These are phyloP conservation scores for Suhomyces vadensis DNA, from an alignment of 805 yeast species.

Conservation along the genomic window DNA sequence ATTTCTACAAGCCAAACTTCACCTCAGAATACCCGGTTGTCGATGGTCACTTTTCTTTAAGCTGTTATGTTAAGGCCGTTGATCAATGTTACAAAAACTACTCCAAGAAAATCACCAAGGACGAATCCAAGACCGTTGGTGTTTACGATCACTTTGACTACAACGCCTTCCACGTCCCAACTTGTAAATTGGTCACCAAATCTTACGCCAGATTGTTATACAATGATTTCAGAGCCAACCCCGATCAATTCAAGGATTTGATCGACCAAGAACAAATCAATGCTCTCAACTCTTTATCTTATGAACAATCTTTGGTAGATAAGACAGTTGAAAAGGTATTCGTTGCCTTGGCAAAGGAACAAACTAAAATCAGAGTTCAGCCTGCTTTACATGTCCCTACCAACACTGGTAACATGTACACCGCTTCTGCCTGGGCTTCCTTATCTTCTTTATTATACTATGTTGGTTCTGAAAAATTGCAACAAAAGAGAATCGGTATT, in stretches of 20 bases:
- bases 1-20: slow-evolving; percentile 97
- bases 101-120: slow-evolving; percentile 64
- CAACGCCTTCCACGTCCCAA: slow-evolving; percentile 97
- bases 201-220: slow-evolving; percentile 89
- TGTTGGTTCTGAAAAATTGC: slow-evolving; percentile 72
- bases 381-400: slow-evolving; percentile 89
- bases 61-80: slow-evolving; percentile 91
- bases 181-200: slow-evolving; percentile 91
- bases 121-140: slow-evolving; percentile 55
- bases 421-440: slow-evolving; percentile 89
- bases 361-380: slow-evolving; percentile 64
- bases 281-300: slow-evolving; percentile 54
- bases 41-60: slow-evolving; percentile 93
- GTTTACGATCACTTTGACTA: slow-evolving; percentile 75
- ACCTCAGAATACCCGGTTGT: slow-evolving; percentile 95
- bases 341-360: slow-evolving; percentile 71
- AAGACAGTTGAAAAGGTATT: slow-evolving; percentile 83
- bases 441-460: slow-evolving; percentile 77
- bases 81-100: slow-evolving; percentile 84
- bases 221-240: slow-evolving; percentile 80
- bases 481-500: slow-evolving; percentile 82
- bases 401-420: slow-evolving; percentile 97
- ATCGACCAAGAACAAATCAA: slow-evolving; percentile 52
- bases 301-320: slow-evolving; percentile 78
- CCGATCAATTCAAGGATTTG: slow-evolving; percentile 50